Conservation (phyloP, 805 yeast genomes). For the Suhomyces faveliae region DNA sequence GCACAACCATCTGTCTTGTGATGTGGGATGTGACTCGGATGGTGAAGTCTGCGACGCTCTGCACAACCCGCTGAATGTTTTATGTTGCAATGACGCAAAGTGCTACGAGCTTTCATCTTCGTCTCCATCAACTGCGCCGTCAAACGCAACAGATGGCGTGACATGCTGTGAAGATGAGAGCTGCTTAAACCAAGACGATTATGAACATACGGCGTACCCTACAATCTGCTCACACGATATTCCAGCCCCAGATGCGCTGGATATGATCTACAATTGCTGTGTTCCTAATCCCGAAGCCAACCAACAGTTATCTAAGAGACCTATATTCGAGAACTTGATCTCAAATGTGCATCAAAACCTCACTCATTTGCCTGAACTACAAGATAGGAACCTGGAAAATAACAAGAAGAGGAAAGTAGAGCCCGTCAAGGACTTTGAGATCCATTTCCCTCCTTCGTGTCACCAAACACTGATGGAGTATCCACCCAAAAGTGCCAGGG, state of each 20-base stretch:
- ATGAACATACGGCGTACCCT: too few species aligned
- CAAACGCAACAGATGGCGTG: not conserved
- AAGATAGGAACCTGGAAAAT: not conserved
- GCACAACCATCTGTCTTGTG: not conserved
- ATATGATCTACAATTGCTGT: not conserved
- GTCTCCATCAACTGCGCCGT: not conserved
- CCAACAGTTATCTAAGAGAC: constrained; percentile 27
- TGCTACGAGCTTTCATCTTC: constrained; percentile 6
- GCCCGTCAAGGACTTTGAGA: constrained; percentile 20
- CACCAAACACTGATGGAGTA: constrained; percentile 17
- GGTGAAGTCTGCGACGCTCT: not conserved
- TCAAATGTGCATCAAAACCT: constrained; percentile 34
- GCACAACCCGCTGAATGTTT: not conserved
- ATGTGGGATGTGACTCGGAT: not conserved
- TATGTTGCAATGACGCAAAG: constrained; percentile 3
- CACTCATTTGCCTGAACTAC: constrained; percentile 12
- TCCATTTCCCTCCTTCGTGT: constrained; percentile 43
- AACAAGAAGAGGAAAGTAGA: constrained; percentile 5
- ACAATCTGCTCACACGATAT: not conserved
- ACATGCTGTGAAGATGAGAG: constrained; percentile 5
- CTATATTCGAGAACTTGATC: constrained; percentile 40
- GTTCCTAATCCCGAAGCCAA: constrained; percentile 8
- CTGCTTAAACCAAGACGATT: constrained; percentile 3
- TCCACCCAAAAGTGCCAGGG: not conserved
- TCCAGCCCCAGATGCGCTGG: not conserved